A percentile compares a stretch with the other conserved stretches of the same genome.
Evolutionary conservation across 768 basidiomycete species (phyloP).

Genomic region (Pholiota conissans): DNA sequence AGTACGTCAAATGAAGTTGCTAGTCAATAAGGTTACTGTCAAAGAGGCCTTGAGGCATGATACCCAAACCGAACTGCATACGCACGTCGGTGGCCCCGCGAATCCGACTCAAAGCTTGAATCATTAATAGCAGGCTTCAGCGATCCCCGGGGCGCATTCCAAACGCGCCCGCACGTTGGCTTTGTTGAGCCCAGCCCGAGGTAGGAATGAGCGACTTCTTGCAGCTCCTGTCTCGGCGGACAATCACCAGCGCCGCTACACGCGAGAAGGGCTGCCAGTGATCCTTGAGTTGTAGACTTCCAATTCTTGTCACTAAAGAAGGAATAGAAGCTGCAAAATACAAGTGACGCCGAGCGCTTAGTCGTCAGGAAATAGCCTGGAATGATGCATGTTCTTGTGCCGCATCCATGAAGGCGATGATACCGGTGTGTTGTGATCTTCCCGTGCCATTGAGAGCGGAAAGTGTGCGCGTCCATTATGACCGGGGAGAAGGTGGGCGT

Average conservation of each 20-base stretch:
- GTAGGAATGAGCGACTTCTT: not conserved
- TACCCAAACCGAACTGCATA: not conserved
- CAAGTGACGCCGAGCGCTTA: too few relatives aligned
- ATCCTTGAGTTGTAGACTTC: not conserved
- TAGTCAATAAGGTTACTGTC: too few relatives aligned
- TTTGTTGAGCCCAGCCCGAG: not conserved
- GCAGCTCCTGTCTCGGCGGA: not conserved
- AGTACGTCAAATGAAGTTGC: too few relatives aligned
- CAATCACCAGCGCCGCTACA: not conserved
- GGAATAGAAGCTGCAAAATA: not conserved
- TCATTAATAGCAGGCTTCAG: not conserved
- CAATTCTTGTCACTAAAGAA: not conserved
- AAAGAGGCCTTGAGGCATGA: too few relatives aligned
- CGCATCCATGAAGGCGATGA: too few relatives aligned
- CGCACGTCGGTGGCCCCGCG: not conserved
- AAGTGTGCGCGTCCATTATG: too few relatives aligned
- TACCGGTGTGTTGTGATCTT: too few relatives aligned
- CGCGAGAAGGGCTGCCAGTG: not conserved
- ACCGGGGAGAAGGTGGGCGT: too few relatives aligned
- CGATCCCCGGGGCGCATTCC: not conserved
- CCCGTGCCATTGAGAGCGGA: too few relatives aligned
- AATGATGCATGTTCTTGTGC: too few relatives aligned
- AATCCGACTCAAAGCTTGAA: not conserved
- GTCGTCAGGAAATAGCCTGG: too few relatives aligned
- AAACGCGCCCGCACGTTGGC: not conserved